These are phyloP conservation scores for Graphilbum sp. DNA, from an alignment of 2,329 filamentous ascomycete species.

Conservation along the genomic window DNA sequence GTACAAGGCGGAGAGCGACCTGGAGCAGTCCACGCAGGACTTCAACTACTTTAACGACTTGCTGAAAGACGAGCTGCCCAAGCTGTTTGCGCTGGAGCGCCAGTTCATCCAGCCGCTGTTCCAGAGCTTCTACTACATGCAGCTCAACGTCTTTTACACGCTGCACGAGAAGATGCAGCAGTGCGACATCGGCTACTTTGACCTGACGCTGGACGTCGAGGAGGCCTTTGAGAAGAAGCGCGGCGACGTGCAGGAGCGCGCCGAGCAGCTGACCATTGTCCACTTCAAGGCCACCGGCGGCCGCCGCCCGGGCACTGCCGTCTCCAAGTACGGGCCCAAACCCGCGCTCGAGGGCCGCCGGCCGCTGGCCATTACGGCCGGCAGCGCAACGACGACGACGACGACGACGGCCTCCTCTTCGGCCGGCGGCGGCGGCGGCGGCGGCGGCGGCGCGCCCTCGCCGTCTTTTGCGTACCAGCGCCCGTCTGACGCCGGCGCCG, in stretches of 20 bases:
- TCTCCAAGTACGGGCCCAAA: conserved; percentile 26
- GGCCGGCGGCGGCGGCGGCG: conserved; percentile 1
- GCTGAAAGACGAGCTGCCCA: conserved; percentile 87
- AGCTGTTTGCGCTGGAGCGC: conserved; percentile 74
- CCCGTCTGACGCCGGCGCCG: conserved; percentile 26
- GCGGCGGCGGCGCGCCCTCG: conserved; percentile 4
- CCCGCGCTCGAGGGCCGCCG: conserved; percentile 33
- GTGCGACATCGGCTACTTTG: conserved; percentile 95
- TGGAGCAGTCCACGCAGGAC: conserved; percentile 84
- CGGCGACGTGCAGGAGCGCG: conserved; percentile 68
- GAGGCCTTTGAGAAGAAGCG: conserved; percentile 82
- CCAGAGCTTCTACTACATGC: conserved; percentile 99
- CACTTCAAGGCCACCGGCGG: conserved; percentile 83
- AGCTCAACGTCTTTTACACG: conserved; percentile 97
- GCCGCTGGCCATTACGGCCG: conserved; percentile 29
- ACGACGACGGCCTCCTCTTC: neutral
- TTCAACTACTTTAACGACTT: conserved; percentile 98
- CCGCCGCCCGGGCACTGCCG: conserved; percentile 32
- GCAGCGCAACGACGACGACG: neutral
- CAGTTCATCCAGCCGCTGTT: conserved; percentile 96
- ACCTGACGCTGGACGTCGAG: conserved; percentile 78
- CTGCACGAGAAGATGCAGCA: conserved; percentile 95
- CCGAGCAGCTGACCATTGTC: conserved; percentile 72
- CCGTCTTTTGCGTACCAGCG: conserved; percentile 7
- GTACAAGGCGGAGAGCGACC: conserved; percentile 86